Percentiles rank a stretch among this genome's conserved stretches.
Conservation (phyloP, 2,329 filamentous ascomycete genomes). For the Cercospora sojina region DNA sequence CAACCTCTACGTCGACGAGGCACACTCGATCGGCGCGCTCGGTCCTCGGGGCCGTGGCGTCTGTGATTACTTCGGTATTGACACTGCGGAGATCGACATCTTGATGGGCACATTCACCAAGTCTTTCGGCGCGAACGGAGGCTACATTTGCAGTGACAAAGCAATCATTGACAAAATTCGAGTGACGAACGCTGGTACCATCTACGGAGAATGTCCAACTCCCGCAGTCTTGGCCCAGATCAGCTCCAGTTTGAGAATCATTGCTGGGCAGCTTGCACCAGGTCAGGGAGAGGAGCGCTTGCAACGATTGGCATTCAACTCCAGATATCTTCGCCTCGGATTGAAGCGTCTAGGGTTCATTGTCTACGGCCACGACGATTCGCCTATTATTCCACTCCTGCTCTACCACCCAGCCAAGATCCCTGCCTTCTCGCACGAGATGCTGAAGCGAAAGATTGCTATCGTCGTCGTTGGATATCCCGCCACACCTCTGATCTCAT, state of each 20-base stretch:
- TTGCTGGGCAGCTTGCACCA: slow-evolving; percentile 80
- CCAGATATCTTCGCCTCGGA: slow-evolving; percentile 92
- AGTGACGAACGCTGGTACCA: slow-evolving; percentile 78
- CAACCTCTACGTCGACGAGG: slow-evolving; percentile 91
- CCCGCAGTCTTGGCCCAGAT: slow-evolving; percentile 92
- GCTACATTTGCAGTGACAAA: slow-evolving; percentile 89
- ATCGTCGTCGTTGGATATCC: slow-evolving; percentile 97
- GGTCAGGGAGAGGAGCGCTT: slow-evolving; percentile 95
- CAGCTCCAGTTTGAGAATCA: slow-evolving; percentile 78
- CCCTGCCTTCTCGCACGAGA: slow-evolving; percentile 96
- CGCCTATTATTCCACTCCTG: slow-evolving; percentile 89
- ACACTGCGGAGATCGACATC: slow-evolving; percentile 84
- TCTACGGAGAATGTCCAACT: slow-evolving; percentile 82
- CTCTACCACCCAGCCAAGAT: slow-evolving; percentile 99
- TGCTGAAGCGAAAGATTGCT: slow-evolving; percentile 96
- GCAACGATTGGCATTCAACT: slow-evolving; percentile 96
- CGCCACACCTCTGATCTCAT: slow-evolving; percentile 91
- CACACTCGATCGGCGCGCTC: slow-evolving; percentile 90
- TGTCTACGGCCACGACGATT: slow-evolving; percentile 95
- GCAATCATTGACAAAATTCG: slow-evolving; percentile 89
- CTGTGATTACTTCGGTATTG: slow-evolving; percentile 94
- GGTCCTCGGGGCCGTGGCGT: slow-evolving; percentile 87
- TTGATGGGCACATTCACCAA: slow-evolving; percentile 98
- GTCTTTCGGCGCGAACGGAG: slow-evolving; percentile 96
- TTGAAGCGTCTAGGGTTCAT: slow-evolving; percentile 97